phyloP scores from a whole-genome alignment of 805 yeast genomes.

The Yarrowia sp. region DNA sequence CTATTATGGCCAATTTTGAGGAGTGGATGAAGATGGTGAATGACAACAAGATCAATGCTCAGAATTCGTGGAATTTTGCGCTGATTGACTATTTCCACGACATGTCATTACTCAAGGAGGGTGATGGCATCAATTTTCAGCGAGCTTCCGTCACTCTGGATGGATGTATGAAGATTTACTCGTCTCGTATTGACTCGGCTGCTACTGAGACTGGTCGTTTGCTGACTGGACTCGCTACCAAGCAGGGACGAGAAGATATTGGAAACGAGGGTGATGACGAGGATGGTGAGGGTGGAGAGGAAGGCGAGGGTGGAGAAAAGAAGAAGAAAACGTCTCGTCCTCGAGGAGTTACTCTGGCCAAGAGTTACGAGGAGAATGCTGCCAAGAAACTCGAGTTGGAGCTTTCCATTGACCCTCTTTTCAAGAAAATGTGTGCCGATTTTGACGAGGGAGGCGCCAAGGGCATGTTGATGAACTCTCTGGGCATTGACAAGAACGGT shows the following conservation, averaged over 20 bases:
- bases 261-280: constrained; percentile 29
- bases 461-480: constrained; percentile 47
- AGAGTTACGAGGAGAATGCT: constrained; percentile 34
- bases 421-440: constrained; percentile 45
- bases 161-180: constrained; percentile 90
- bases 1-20: constrained; percentile 51
- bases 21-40: constrained; percentile 81
- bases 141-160: constrained; percentile 88
- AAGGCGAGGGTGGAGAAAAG: constrained; percentile 29
- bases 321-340: constrained; percentile 30
- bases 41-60: constrained; percentile 75
- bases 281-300: constrained; percentile 30
- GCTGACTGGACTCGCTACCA: constrained; percentile 63
- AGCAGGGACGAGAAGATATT: constrained; percentile 28
- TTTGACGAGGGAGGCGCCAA: constrained; percentile 46
- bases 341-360: constrained; percentile 36
- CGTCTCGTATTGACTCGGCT: constrained; percentile 87
- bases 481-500: constrained; percentile 49
- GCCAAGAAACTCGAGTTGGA: constrained; percentile 40
- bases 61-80: constrained; percentile 87
- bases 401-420: constrained; percentile 42
- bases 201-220: constrained; percentile 86
- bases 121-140: constrained; percentile 81
- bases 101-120: constrained; percentile 66
- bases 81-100: constrained; percentile 90